Evolutionary conservation across 495 filamentous ascomycete genomes (phyloP).

Genomic region (Aspergillus cristatus): DNA sequence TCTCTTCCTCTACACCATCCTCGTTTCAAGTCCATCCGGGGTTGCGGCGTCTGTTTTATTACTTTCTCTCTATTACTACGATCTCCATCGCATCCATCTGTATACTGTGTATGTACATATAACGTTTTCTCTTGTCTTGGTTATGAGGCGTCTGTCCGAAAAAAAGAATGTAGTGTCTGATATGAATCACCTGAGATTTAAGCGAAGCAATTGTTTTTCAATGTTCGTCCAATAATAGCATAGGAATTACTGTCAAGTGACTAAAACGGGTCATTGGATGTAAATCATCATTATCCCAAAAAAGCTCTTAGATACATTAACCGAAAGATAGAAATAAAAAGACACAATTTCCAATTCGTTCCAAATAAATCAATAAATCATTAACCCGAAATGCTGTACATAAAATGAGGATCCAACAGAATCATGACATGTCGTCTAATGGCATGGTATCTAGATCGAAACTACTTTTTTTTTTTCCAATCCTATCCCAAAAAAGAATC

Average conservation of each 20-base stretch:
- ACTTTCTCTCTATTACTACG: not conserved
- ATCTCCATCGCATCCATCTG: constrained; percentile 2
- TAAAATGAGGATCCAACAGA: constrained; percentile 2
- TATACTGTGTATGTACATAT: constrained; percentile 15
- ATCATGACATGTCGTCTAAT: constrained; percentile 5
- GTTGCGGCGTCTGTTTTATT: constrained; percentile 18
- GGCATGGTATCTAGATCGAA: constrained; percentile 19
- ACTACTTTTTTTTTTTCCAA: constrained; percentile 4
- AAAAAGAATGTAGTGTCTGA: not conserved
- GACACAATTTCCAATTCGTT: not conserved
- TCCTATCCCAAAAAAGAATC: not conserved
- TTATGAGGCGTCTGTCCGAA: constrained; percentile 1
- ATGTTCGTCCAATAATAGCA: too few species aligned
- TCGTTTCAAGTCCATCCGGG: constrained; percentile 3
- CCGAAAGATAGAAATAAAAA: not conserved
- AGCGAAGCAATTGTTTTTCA: too few species aligned
- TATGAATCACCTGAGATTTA: not conserved
- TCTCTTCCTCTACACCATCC: constrained; percentile 11
- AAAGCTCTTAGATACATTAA: not conserved
- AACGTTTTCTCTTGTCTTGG: constrained; percentile 2
- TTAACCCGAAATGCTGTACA: constrained; percentile 1
- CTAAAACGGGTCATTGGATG: too few species aligned
- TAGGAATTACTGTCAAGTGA: too few species aligned
- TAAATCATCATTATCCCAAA: too few species aligned
- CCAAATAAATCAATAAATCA: too few species aligned